Evolutionary conservation across 306 rosid genomes (phyloP), one percentile per base, ranked within the genome.

Genomic region (Geum urbanum): DNA sequence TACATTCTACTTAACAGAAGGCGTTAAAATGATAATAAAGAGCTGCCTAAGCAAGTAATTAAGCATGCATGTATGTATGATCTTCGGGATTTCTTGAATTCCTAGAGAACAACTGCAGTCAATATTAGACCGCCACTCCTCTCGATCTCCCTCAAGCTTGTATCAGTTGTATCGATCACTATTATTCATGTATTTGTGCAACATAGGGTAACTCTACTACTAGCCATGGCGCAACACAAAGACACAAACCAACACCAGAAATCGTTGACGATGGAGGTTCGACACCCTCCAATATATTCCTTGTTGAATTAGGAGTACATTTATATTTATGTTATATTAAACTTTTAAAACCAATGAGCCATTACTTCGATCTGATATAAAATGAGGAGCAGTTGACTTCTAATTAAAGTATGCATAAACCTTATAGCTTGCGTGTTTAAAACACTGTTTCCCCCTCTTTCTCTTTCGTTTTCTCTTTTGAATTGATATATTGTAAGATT

Each of bases 401-500:
- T 37, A 5, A 35, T n/a, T 50, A 35, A 20, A n/a, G n/a, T 37
- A 41, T 48, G 60, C 60, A n/a, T 60, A 37, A 15, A 37, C 44
- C 46, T 10, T 24, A 24, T 24, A 24, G 27, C 27, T 24, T 24
- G 27, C 27, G 2, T 35, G 45, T 32, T 49, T 43, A 5, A 56
- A 55, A 44, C 55, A 16, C 16, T 24, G 27, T 24, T 46, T 60
- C 14, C 16, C 48, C 9, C 50, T 16, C 16, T n/a, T 37, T 40
- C 8, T 13, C 27, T 61, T 14, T 16, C 16, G 10, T 7, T 3
- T 11, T 50, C 19, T 7, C 8, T 56, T 14, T 15, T 11, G 27
- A 24, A 7, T 46, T 66, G n/a, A 9, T 65, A 4, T 4, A 6
- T 16, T 13, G 79, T 66, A 10, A 72, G 82, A 82, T 72, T 73